A percentile compares a stretch with the other conserved stretches of the same genome.
Conservation (phyloP, 1,284 basidiomycete species). For the Gymnopus androsaceus region DNA sequence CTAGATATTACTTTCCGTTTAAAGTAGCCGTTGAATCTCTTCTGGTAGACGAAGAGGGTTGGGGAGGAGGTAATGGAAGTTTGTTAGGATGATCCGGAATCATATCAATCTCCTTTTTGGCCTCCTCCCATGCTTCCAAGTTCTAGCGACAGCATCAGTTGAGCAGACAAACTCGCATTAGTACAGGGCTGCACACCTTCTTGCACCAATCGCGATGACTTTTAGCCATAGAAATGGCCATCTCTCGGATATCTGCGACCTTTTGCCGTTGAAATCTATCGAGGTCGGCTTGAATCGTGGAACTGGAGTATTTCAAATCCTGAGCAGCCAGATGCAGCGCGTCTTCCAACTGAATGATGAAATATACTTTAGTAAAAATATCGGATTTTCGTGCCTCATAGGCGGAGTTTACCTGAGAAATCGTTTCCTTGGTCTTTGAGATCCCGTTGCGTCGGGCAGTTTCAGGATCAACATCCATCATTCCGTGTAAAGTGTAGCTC, state of each 20-base stretch:
- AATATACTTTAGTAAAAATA: slow-evolving; percentile 14
- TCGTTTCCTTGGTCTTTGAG: slow-evolving; percentile 91
- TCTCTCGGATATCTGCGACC: slow-evolving; percentile 91
- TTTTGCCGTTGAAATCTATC: slow-evolving; percentile 99
- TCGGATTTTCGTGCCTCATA: slow-evolving; percentile 7
- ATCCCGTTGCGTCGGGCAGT: slow-evolving; percentile 91
- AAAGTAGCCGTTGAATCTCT: slow-evolving; percentile 65
- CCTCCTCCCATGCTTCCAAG: slow-evolving; percentile 94
- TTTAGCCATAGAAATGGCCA: slow-evolving; percentile 88
- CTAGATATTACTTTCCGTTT: slow-evolving; percentile 42
- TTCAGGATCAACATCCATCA: slow-evolving; percentile 99
- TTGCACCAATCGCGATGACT: slow-evolving; percentile 95
- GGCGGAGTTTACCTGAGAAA: slow-evolving; percentile 72
- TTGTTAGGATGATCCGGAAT: slow-evolving; percentile 89
- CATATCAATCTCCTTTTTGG: slow-evolving; percentile 85
- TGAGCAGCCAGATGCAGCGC: slow-evolving; percentile 87
- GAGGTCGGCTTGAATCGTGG: slow-evolving; percentile 95
- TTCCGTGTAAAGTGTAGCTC: slow-evolving; percentile 92
- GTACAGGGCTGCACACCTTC: slow-evolving; percentile 58
- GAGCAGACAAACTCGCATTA: slow-evolving; percentile 1
- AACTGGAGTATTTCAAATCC: slow-evolving; percentile 94
- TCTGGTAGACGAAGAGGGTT: slow-evolving; percentile 35
- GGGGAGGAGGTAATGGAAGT: slow-evolving; percentile 42
- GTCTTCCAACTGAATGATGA: slow-evolving; percentile 77
- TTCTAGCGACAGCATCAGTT: slow-evolving; percentile 58